Percentiles rank a stretch among this genome's conserved stretches.
phyloP scores from a whole-genome alignment of 2,329 filamentous ascomycete species.

The Orbilia javanica region DNA sequence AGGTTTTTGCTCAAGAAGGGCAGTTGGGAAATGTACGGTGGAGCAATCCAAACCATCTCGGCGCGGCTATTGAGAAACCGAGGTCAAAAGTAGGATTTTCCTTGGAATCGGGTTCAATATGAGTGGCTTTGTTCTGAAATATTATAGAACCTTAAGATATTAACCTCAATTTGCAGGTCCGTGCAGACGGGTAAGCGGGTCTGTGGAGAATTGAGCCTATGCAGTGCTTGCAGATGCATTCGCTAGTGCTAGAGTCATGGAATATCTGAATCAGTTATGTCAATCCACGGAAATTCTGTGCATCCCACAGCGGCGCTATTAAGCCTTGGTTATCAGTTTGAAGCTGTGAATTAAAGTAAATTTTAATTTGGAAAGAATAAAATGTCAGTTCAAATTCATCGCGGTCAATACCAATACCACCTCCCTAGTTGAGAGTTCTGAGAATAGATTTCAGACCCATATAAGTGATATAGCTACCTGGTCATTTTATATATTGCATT shows the following conservation, averaged over 20 bases:
- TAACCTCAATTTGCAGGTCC: background rate
- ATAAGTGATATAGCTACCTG: no score
- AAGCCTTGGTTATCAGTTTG: background rate
- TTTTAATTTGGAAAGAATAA: no score
- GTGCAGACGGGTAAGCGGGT: background rate
- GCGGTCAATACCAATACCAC: no score
- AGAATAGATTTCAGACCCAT: no score
- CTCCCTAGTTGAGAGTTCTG: no score
- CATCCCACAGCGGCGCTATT: background rate
- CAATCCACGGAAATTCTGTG: slow-evolving; percentile 17
- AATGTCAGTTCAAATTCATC: no score
- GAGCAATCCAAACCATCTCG: background rate
- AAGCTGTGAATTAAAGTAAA: background rate
- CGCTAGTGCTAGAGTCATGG: background rate
- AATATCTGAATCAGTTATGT: background rate
- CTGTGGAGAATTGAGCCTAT: slow-evolving; percentile 21
- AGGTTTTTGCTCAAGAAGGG: background rate
- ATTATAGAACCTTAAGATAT: slow-evolving; percentile 3
- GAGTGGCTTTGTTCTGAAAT: background rate
- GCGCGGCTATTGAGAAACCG: slow-evolving; percentile 15
- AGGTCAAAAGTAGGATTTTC: slow-evolving; percentile 8
- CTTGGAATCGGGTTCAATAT: background rate
- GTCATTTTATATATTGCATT: no score
- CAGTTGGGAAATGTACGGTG: background rate
- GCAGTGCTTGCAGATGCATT: slow-evolving; percentile 1